Conservation (phyloP, 805 yeast genomes). For the Wickerhamomyces ciferrii region DNA sequence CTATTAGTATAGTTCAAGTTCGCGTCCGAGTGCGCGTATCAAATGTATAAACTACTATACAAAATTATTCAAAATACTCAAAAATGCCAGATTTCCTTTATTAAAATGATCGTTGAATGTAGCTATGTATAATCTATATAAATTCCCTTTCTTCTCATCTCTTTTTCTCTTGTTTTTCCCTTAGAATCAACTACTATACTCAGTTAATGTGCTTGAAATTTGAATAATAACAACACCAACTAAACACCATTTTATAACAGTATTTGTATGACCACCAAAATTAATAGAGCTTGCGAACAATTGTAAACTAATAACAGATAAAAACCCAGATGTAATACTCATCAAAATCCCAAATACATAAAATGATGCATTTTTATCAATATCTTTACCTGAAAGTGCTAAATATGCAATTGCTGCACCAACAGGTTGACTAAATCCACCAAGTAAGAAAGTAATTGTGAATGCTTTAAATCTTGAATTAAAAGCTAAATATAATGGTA, state of each 20-base stretch:
- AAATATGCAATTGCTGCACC: slow-evolving; percentile 76
- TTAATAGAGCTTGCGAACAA: slow-evolving; percentile 82
- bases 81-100: too few species aligned
- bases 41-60: too few species aligned
- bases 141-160: too few species aligned
- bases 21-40: too few species aligned
- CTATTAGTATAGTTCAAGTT: too few species aligned
- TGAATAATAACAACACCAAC: slow-evolving; percentile 57
- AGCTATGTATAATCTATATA: too few species aligned
- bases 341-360: slow-evolving; percentile 58
- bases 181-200: slow-evolving; percentile 2
- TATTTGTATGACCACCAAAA: slow-evolving; percentile 67
- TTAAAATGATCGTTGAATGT: too few species aligned
- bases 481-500: slow-evolving; percentile 81
- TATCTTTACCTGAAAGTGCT: slow-evolving; percentile 34
- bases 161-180: neutral
- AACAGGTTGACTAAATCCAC: slow-evolving; percentile 82
- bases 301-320: slow-evolving; percentile 74
- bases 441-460: slow-evolving; percentile 58
- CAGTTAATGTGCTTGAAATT: slow-evolving; percentile 33
- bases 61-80: too few species aligned
- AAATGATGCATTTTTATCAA: slow-evolving; percentile 26
- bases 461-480: slow-evolving; percentile 58
- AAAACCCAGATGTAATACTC: slow-evolving; percentile 77
- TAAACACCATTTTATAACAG: slow-evolving; percentile 54